These are phyloP conservation scores for Boletus tomentosulus DNA, from an alignment of 768 basidiomycete species.

Conservation along the genomic window DNA sequence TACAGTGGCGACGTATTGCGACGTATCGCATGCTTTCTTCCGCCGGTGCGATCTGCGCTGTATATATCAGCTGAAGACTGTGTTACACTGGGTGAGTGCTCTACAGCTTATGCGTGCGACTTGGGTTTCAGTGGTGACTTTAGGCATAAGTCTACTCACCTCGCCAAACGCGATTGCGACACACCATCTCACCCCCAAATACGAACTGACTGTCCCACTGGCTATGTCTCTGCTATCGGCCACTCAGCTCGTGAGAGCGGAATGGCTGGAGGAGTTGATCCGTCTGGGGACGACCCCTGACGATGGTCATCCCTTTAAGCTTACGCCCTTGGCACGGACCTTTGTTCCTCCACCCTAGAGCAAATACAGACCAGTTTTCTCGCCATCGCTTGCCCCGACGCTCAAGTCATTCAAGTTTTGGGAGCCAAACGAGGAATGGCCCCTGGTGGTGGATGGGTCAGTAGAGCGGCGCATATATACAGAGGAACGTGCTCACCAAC, in stretches of 20 bases:
- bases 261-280: conserved; percentile 65
- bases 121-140: not conserved
- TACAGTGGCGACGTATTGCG: conserved; percentile 54
- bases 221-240: conserved; percentile 58
- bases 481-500: too few relatives aligned
- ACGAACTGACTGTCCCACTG: conserved; percentile 44
- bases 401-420: conserved; percentile 55
- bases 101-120: not conserved
- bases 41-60: conserved; percentile 33
- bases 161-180: conserved; percentile 46
- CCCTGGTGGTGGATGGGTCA: too few relatives aligned
- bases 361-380: conserved; percentile 59
- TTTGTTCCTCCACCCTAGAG: conserved; percentile 48
- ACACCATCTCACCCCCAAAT: conserved; percentile 58
- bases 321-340: conserved; percentile 43
- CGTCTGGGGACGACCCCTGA: conserved; percentile 41
- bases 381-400: conserved; percentile 42
- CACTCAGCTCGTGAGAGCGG: conserved; percentile 55
- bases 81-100: conserved; percentile 50
- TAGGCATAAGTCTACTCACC: conserved; percentile 53
- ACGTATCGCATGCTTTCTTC: conserved; percentile 46
- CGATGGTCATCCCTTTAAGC: conserved; percentile 31
- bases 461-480: too few relatives aligned
- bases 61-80: conserved; percentile 41
- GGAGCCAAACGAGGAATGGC: conserved; percentile 58